A percentile compares a stretch with the other conserved stretches of the same genome.
Evolutionary conservation across 2,329 filamentous ascomycete genomes (phyloP).

Genomic region (Coniella lustricola): DNA sequence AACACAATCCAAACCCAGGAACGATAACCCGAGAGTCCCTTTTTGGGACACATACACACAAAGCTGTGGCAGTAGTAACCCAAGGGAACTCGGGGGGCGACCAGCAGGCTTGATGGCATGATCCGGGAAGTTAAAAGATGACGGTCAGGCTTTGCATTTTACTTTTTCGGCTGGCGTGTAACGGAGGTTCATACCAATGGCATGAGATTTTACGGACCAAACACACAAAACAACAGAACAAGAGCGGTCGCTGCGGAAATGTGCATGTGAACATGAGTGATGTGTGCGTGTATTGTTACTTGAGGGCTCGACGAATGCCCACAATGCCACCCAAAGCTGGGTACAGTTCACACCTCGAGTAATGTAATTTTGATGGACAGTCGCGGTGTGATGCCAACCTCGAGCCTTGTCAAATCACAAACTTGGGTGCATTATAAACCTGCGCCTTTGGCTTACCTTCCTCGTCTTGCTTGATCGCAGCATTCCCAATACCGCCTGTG

Average conservation of each 20-base stretch:
- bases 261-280: not conserved
- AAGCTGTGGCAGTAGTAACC: slow-evolving; percentile 17
- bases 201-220: slow-evolving; percentile 23
- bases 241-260: no score
- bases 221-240: not conserved
- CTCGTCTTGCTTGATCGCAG: no score
- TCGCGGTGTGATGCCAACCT: no score
- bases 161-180: slow-evolving; percentile 25
- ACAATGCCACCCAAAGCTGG: no score
- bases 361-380: no score
- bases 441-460: no score
- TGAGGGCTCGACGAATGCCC: no score
- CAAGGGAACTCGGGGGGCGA: slow-evolving; percentile 17
- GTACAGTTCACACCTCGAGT: no score
- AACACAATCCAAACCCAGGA: slow-evolving; percentile 1
- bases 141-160: slow-evolving; percentile 21
- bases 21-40: slow-evolving; percentile 6
- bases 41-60: slow-evolving; percentile 16
- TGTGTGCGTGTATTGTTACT: no score
- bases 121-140: slow-evolving; percentile 13
- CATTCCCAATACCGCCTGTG: no score
- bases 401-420: no score
- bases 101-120: slow-evolving; percentile 23
- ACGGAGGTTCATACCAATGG: slow-evolving; percentile 28
- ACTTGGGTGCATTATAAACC: no score